Evolutionary conservation across 2,329 filamentous ascomycete species (phyloP).

Genomic region (Xylaria sp.): DNA sequence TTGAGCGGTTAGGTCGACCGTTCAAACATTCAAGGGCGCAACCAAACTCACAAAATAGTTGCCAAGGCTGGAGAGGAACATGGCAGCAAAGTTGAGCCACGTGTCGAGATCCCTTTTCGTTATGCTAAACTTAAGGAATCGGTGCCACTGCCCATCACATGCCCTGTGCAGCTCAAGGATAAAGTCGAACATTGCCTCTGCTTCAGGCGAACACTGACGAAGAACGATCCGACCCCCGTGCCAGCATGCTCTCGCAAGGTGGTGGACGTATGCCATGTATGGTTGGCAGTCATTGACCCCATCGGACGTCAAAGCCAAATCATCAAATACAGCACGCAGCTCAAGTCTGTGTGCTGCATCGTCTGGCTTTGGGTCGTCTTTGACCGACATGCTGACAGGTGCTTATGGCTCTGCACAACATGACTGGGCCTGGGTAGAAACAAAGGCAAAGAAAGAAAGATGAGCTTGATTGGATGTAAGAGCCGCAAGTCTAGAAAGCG

Average conservation of each 20-base stretch:
- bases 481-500: too few relatives aligned
- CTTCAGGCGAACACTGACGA: slow-evolving; percentile 62
- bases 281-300: neutral
- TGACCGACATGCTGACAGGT: neutral
- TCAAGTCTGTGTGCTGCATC: neutral
- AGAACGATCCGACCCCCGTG: slow-evolving; percentile 62
- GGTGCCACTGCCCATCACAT: slow-evolving; percentile 60
- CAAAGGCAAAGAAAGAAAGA: too few relatives aligned
- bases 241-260: slow-evolving; percentile 37
- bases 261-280: slow-evolving; percentile 15
- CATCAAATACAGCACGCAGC: neutral
- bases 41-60: slow-evolving; percentile 55
- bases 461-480: too few relatives aligned
- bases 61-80: slow-evolving; percentile 65
- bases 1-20: neutral
- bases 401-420: too few relatives aligned
- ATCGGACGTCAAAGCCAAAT: neutral
- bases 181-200: slow-evolving; percentile 64
- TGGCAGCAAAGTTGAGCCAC: slow-evolving; percentile 54
- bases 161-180: slow-evolving; percentile 61
- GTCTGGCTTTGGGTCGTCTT: neutral
- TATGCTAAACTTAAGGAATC: slow-evolving; percentile 40
- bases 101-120: neutral
- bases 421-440: too few relatives aligned
- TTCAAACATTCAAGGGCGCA: neutral